phyloP scores from a whole-genome alignment of 768 basidiomycete species.

The Omphalotus guepiniiformis region DNA sequence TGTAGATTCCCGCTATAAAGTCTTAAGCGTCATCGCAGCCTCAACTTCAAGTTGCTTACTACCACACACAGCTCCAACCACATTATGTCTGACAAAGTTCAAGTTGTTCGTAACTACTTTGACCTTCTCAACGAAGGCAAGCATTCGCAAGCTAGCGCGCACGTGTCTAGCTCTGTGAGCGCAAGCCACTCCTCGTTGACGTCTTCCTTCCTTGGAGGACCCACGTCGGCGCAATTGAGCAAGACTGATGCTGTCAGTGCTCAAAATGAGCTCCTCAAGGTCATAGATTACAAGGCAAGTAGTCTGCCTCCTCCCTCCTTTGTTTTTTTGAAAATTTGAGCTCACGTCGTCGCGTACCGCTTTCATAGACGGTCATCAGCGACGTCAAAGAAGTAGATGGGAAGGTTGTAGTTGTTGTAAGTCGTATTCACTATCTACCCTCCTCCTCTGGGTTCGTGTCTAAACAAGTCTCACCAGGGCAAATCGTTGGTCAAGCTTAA shows the following conservation, averaged over 20 bases:
- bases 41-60: neutral
- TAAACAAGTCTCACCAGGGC: neutral
- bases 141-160: neutral
- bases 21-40: no score
- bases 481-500: slow-evolving; percentile 1
- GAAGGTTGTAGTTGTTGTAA: slow-evolving; percentile 2
- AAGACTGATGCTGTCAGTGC: neutral
- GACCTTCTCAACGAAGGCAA: slow-evolving; percentile 3
- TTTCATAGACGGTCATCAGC: slow-evolving; percentile 1
- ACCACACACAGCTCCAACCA: neutral
- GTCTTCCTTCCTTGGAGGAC: neutral
- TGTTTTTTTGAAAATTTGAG: neutral
- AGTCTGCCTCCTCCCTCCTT: neutral
- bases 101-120: neutral
- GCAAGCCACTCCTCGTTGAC: neutral
- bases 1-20: neutral
- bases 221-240: neutral
- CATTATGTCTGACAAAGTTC: slow-evolving; percentile 1
- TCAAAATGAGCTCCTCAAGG: neutral
- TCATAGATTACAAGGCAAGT: neutral
- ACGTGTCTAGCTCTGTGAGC: neutral
- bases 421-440: neutral
- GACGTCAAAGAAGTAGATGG: slow-evolving; percentile 5
- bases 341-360: neutral
- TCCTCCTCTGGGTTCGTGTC: neutral